Conservation (phyloP, 768 basidiomycete species). For the Rhodotorula toruloides region DNA sequence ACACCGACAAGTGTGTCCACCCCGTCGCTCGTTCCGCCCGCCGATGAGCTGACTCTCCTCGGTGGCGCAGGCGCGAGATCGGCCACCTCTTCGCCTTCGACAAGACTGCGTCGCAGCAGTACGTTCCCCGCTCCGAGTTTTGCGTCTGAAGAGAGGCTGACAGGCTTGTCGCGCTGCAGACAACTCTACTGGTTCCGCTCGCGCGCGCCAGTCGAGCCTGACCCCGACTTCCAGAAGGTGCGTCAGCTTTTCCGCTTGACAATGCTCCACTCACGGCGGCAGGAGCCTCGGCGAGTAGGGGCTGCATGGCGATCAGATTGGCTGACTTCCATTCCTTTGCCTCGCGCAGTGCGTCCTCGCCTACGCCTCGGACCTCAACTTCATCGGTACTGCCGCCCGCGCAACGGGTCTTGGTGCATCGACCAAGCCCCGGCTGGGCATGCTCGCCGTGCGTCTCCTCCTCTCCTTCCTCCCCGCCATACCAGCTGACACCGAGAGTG, state of each 20-base stretch:
- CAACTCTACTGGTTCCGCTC: constrained; percentile 37
- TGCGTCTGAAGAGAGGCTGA: neutral
- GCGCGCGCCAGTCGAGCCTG: constrained; percentile 22
- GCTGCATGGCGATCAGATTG: no score
- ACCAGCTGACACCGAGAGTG: neutral
- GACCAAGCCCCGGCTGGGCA: constrained; percentile 32
- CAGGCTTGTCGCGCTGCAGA: neutral
- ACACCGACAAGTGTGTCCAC: constrained; percentile 28
- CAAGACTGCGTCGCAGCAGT: constrained; percentile 16
- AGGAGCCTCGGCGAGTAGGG: no score
- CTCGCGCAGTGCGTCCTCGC: constrained; percentile 33
- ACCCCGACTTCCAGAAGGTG: constrained; percentile 39
- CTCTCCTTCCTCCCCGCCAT: neutral
- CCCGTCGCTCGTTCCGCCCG: neutral
- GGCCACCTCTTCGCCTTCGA: constrained; percentile 14
- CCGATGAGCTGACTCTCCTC: neutral
- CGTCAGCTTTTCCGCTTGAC: neutral
- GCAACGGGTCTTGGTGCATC: constrained; percentile 30
- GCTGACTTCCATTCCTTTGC: neutral
- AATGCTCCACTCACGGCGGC: no score
- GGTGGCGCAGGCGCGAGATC: constrained; percentile 2
- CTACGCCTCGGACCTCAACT: constrained; percentile 36
- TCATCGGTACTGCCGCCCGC: constrained; percentile 37
- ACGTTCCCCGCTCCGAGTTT: neutral
- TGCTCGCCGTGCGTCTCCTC: constrained; percentile 36